phyloP scores from a whole-genome alignment of 257 asterid species.

The Anisodus acutangulus region DNA sequence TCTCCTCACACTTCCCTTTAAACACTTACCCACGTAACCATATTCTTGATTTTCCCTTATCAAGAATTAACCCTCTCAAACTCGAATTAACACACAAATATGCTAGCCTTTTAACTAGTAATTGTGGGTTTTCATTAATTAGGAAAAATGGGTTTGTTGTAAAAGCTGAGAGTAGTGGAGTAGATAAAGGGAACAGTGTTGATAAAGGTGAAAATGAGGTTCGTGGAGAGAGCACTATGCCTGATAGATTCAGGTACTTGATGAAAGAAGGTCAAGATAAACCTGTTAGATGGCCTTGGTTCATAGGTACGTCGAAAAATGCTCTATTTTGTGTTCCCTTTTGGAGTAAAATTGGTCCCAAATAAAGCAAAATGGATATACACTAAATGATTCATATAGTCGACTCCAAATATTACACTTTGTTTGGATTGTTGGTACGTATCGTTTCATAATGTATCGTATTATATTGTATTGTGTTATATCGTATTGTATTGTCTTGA shows the following conservation, averaged over 20 bases:
- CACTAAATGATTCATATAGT: not conserved
- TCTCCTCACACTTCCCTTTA: slow-evolving; percentile 32
- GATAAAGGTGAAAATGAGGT: slow-evolving; percentile 53
- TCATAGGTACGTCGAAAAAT: slow-evolving; percentile 51
- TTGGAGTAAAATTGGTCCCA: too few species aligned
- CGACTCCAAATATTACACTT: too few species aligned
- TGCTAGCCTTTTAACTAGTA: too few species aligned
- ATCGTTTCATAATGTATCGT: too few species aligned
- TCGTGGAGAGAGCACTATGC: slow-evolving; percentile 82
- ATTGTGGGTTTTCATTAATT: too few species aligned
- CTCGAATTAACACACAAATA: too few species aligned
- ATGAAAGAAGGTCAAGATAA: slow-evolving; percentile 79
- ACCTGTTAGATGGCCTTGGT: slow-evolving; percentile 83
- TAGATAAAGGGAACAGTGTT: slow-evolving; percentile 28
- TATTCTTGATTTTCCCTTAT: slow-evolving; percentile 30
- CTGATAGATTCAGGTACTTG: slow-evolving; percentile 78
- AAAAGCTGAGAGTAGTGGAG: slow-evolving; percentile 53
- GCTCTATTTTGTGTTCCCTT: not conserved
- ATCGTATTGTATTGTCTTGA: too few species aligned
- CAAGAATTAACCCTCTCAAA: not conserved
- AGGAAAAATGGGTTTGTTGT: slow-evolving; percentile 34
- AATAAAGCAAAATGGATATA: too few species aligned
- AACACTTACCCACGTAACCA: slow-evolving; percentile 34
- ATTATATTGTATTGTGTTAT: too few species aligned
- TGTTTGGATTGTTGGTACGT: too few species aligned